A percentile compares a stretch with the other conserved stretches of the same genome.
These are phyloP conservation scores for Kalmusia sp. DNA, from an alignment of 2,329 filamentous ascomycete species.

Conservation along the genomic window DNA sequence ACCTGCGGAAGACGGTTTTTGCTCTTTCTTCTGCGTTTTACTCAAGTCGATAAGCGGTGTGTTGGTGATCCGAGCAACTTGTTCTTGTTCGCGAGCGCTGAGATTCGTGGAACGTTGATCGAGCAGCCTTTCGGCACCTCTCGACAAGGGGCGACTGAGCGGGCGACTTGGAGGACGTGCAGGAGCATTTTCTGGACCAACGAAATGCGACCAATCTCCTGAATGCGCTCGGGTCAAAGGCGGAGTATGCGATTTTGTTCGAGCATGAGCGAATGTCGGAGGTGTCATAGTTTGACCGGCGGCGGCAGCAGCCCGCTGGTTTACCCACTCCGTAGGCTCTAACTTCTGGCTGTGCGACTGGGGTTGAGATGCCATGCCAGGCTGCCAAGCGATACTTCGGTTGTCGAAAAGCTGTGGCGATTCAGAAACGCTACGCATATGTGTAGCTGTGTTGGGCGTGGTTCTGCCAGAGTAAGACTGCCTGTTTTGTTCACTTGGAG, in stretches of 20 bases:
- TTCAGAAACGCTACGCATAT: slow-evolving; percentile 47
- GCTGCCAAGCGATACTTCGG: slow-evolving; percentile 80
- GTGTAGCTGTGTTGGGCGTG: slow-evolving; percentile 50
- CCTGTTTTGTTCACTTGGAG: slow-evolving; percentile 36
- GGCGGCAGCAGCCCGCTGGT: slow-evolving; percentile 70
- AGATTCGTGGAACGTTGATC: slow-evolving; percentile 66
- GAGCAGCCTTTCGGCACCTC: slow-evolving; percentile 62
- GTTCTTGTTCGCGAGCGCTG: slow-evolving; percentile 87
- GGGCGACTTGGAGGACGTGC: slow-evolving; percentile 39
- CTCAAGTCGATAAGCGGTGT: slow-evolving; percentile 76
- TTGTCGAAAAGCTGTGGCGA: slow-evolving; percentile 59
- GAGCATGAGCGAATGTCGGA: slow-evolving; percentile 62
- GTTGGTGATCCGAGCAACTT: slow-evolving; percentile 82
- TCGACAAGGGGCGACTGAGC: slow-evolving; percentile 59
- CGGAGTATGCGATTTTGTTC: slow-evolving; percentile 62
- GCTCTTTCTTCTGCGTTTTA: slow-evolving; percentile 51
- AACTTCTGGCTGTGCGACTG: slow-evolving; percentile 61
- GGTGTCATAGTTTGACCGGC: slow-evolving; percentile 50
- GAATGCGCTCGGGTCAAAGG: slow-evolving; percentile 52
- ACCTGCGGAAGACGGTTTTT: slow-evolving; percentile 56
- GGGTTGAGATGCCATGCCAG: slow-evolving; percentile 64
- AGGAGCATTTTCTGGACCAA: slow-evolving; percentile 31
- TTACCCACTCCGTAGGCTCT: slow-evolving; percentile 82
- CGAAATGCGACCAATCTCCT: slow-evolving; percentile 53
- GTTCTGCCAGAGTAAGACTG: slow-evolving; percentile 37